These are phyloP conservation scores for Mycena rosella DNA, from an alignment of 768 basidiomycete genomes.

Conservation along the genomic window DNA sequence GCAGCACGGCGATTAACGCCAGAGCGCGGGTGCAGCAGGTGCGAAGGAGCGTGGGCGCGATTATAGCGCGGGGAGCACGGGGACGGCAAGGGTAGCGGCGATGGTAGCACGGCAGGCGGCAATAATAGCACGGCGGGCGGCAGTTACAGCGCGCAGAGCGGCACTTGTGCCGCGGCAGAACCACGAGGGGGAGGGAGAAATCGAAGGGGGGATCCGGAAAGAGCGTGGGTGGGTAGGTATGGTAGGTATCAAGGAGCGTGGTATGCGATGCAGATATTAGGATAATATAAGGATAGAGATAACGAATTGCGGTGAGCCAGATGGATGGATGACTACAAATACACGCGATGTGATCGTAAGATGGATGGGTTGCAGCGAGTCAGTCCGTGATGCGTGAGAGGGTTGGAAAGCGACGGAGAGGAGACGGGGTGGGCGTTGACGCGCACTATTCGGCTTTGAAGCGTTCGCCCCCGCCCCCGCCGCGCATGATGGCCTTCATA, in stretches of 20 bases:
- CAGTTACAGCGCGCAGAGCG: slow-evolving; percentile 11
- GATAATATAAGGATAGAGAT: slow-evolving; percentile 22
- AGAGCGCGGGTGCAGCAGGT: neutral
- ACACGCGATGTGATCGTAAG: slow-evolving; percentile 21
- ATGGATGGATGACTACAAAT: slow-evolving; percentile 17
- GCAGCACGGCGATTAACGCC: neutral
- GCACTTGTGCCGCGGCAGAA: too few relatives aligned
- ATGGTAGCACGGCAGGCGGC: too few relatives aligned
- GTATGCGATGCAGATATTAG: slow-evolving; percentile 22
- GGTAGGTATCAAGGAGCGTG: slow-evolving; percentile 13
- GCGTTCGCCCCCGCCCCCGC: slow-evolving; percentile 73
- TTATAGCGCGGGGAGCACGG: slow-evolving; percentile 24
- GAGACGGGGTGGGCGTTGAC: neutral
- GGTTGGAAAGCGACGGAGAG: neutral
- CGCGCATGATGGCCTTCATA: slow-evolving; percentile 88
- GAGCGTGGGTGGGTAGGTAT: neutral
- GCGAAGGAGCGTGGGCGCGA: neutral
- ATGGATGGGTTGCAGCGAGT: slow-evolving; percentile 12
- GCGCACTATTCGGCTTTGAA: slow-evolving; percentile 46
- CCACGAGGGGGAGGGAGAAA: too few relatives aligned
- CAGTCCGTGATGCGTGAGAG: slow-evolving; percentile 26
- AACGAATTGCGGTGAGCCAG: neutral
- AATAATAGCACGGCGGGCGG: too few relatives aligned
- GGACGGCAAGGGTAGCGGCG: too few relatives aligned
- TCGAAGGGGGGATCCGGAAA: neutral